A percentile compares a stretch with the other conserved stretches of the same genome.
Conservation (phyloP, 2,329 filamentous ascomycete genomes). For the Scopulariopsis brevicaulis region DNA sequence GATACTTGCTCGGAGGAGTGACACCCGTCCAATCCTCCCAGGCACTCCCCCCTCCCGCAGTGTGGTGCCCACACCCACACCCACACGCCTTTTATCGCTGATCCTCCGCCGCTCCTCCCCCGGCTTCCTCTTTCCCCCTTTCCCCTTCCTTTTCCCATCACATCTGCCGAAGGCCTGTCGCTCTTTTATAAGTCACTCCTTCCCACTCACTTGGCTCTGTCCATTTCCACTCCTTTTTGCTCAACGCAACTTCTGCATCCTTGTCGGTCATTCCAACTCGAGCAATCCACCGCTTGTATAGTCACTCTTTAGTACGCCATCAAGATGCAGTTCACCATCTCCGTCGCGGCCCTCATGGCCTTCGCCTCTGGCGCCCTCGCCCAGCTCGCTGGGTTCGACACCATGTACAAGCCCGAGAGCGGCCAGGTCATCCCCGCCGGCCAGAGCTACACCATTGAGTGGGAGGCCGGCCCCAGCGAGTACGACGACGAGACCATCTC, state of each 20-base stretch:
- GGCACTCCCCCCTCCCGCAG: not conserved
- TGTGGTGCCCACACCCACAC: not conserved
- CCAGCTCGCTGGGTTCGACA: slow-evolving; percentile 44
- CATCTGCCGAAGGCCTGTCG: not conserved
- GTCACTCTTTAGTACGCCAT: slow-evolving; percentile 3
- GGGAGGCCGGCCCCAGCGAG: slow-evolving; percentile 26
- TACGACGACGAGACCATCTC: slow-evolving; percentile 32
- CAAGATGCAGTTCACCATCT: slow-evolving; percentile 44
- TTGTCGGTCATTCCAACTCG: not conserved
- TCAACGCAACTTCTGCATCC: not conserved
- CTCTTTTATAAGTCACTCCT: slow-evolving; percentile 3
- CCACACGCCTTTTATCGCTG: not conserved
- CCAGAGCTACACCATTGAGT: slow-evolving; percentile 35
- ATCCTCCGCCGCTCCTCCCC: not conserved
- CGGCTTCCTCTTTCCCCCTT: not conserved
- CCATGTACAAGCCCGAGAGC: slow-evolving; percentile 33
- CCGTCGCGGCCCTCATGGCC: slow-evolving; percentile 37
- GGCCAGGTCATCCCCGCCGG: slow-evolving; percentile 35
- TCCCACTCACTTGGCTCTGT: not conserved
- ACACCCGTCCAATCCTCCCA: not conserved
- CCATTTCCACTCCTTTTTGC: slow-evolving; percentile 3
- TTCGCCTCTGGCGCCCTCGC: slow-evolving; percentile 37
- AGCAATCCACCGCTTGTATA: not conserved
- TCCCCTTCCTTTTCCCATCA: not conserved
- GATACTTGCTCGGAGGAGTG: no score